A percentile compares a stretch with the other conserved stretches of the same genome.
These are phyloP conservation scores for Crassisporium funariophilum DNA, from an alignment of 768 basidiomycete genomes.

Conservation along the genomic window DNA sequence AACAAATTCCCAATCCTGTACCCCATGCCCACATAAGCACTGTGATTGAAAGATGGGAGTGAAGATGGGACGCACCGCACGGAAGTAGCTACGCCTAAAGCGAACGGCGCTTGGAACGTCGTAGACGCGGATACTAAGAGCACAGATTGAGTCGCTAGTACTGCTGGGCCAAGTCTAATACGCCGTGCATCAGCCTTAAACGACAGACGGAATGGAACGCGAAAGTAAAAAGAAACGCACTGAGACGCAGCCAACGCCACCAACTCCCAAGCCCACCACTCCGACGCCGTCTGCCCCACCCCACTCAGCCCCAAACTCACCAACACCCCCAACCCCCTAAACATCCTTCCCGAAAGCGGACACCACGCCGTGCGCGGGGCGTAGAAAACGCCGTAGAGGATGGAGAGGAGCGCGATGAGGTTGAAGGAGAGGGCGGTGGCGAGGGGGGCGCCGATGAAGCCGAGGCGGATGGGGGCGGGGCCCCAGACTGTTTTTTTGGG, in stretches of 20 bases:
- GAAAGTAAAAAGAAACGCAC: constrained; percentile 26
- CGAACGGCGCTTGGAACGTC: constrained; percentile 83
- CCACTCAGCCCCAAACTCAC: constrained; percentile 82
- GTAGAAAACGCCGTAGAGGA: constrained; percentile 64
- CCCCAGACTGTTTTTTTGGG: constrained; percentile 66
- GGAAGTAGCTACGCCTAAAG: constrained; percentile 79
- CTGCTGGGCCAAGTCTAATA: constrained; percentile 72
- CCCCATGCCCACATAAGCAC: background rate
- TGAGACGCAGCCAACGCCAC: constrained; percentile 58
- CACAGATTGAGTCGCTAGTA: constrained; percentile 88
- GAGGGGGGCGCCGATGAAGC: constrained; percentile 91
- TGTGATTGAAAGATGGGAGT: background rate
- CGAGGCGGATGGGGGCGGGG: constrained; percentile 72
- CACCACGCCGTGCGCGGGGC: constrained; percentile 80
- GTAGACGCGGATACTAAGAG: constrained; percentile 74
- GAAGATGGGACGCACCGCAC: constrained; percentile 61
- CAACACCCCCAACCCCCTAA: constrained; percentile 68
- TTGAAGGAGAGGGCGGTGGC: constrained; percentile 90
- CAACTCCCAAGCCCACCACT: constrained; percentile 99
- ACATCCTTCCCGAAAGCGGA: constrained; percentile 64
- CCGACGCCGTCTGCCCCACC: constrained; percentile 81
- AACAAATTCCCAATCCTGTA: constrained; percentile 84
- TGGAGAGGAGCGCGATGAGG: constrained; percentile 65
- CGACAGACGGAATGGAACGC: background rate
- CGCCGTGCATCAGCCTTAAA: background rate